A percentile compares a stretch with the other conserved stretches of the same genome.
These are phyloP conservation scores for Acanthamoeba lenticulata DNA, from an alignment of 208 protist genomes.

Conservation along the genomic window DNA sequence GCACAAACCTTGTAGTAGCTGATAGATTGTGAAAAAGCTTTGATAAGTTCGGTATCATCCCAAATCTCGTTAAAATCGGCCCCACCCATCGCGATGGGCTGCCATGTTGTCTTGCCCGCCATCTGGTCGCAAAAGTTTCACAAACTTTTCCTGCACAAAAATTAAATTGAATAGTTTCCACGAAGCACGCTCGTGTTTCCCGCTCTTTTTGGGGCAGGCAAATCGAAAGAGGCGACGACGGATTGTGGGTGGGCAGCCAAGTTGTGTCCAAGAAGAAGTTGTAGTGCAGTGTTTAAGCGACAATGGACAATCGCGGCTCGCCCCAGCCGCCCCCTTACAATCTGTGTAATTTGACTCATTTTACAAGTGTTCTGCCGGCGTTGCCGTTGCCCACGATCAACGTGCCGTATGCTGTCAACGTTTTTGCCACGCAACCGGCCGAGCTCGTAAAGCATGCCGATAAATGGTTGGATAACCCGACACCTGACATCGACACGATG, in stretches of 20 bases:
- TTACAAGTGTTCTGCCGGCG: background rate
- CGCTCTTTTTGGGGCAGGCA: background rate
- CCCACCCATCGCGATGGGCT: background rate
- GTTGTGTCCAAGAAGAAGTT: too few species aligned
- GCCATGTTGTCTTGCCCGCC: background rate
- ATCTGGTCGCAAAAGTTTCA: background rate
- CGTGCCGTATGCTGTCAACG: constrained; percentile 11
- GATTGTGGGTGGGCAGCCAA: too few species aligned
- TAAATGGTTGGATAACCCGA: background rate
- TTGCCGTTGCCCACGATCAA: constrained; percentile 42
- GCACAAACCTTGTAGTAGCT: background rate
- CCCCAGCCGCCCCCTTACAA: constrained; percentile 2
- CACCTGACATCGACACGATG: background rate
- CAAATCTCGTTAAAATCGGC: background rate
- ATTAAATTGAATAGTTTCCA: background rate
- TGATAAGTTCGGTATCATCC: constrained; percentile 35
- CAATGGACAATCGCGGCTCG: background rate
- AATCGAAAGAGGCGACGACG: background rate
- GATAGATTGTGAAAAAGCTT: background rate
- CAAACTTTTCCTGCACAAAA: background rate
- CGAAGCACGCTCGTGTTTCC: background rate
- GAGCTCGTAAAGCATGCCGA: background rate
- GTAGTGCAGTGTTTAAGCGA: background rate
- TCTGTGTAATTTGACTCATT: constrained; percentile 52
- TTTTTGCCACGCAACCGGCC: constrained; percentile 44